A percentile compares a stretch with the other conserved stretches of the same genome.
phyloP scores from a whole-genome alignment of 768 basidiomycete species.

The Rhodotorula kratochvilovae region DNA sequence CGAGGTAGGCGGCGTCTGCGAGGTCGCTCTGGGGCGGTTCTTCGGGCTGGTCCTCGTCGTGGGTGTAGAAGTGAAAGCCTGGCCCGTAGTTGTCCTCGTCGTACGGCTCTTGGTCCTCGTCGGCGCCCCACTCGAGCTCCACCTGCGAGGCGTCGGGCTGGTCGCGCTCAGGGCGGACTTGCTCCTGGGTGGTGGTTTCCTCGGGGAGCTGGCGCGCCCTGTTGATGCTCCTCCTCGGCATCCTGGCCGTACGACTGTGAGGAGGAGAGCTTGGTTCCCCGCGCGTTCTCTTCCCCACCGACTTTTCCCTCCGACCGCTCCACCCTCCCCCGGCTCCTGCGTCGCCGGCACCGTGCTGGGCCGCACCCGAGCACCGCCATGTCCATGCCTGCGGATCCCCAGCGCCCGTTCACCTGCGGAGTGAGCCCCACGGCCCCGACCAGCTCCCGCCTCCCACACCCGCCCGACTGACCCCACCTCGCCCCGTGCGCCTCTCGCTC shows the following conservation, averaged over 20 bases:
- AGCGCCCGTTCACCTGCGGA: slow-evolving; percentile 3
- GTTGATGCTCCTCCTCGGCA: too few species aligned
- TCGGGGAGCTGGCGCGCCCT: too few species aligned
- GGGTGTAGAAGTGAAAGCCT: neutral
- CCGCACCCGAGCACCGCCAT: neutral
- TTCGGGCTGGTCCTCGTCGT: neutral
- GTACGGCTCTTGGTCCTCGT: neutral
- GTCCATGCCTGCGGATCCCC: neutral
- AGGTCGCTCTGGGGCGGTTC: slow-evolving; percentile 7
- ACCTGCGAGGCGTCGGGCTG: neutral
- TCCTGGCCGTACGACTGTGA: too few species aligned
- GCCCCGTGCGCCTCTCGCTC: too few species aligned
- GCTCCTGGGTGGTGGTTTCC: too few species aligned
- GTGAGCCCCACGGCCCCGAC: neutral
- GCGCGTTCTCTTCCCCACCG: too few species aligned
- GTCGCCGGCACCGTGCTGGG: too few species aligned
- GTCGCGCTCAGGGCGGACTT: neutral
- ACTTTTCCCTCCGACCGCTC: neutral
- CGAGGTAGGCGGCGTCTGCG: slow-evolving; percentile 12
- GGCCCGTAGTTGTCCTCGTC: slow-evolving; percentile 17
- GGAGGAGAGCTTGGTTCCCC: too few species aligned
- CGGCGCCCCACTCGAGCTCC: neutral
- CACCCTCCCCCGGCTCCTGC: too few species aligned
- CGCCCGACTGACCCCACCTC: neutral
- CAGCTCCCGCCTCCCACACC: neutral